Conservation (phyloP, 2,329 filamentous ascomycete genomes). For the Aspergillus chevalieri region DNA sequence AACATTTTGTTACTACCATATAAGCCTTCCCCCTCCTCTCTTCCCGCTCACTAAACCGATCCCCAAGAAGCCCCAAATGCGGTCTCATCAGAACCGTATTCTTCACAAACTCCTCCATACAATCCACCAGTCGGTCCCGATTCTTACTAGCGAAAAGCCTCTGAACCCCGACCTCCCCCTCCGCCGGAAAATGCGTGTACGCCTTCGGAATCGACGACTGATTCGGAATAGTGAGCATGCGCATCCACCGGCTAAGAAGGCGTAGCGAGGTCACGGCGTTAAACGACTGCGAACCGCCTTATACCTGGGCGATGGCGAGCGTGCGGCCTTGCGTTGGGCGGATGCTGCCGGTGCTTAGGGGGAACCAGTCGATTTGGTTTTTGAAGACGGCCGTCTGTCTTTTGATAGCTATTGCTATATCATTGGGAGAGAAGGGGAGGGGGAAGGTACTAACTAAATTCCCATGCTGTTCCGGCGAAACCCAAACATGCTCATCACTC, state of each 20-base stretch:
- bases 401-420: not conserved
- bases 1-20: no score
- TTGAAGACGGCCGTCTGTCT: slow-evolving; percentile 59
- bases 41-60: slow-evolving; percentile 56
- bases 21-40: slow-evolving; percentile 19
- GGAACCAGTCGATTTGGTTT: slow-evolving; percentile 66
- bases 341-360: slow-evolving; percentile 55
- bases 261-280: slow-evolving; percentile 62
- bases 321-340: slow-evolving; percentile 62
- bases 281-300: slow-evolving; percentile 60
- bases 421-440: not conserved
- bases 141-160: slow-evolving; percentile 52
- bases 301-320: slow-evolving; percentile 57
- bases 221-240: slow-evolving; percentile 63
- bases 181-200: slow-evolving; percentile 57
- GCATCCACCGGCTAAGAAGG: slow-evolving; percentile 63
- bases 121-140: slow-evolving; percentile 57
- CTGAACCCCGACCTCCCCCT: slow-evolving; percentile 41
- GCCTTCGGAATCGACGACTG: slow-evolving; percentile 59
- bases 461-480: slow-evolving; percentile 62
- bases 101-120: slow-evolving; percentile 66
- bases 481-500: slow-evolving; percentile 63
- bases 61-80: slow-evolving; percentile 55
- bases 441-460: slow-evolving; percentile 45
- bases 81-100: slow-evolving; percentile 60